phyloP scores from a whole-genome alignment of 306 rosid species.

The Rosa chinensis region DNA sequence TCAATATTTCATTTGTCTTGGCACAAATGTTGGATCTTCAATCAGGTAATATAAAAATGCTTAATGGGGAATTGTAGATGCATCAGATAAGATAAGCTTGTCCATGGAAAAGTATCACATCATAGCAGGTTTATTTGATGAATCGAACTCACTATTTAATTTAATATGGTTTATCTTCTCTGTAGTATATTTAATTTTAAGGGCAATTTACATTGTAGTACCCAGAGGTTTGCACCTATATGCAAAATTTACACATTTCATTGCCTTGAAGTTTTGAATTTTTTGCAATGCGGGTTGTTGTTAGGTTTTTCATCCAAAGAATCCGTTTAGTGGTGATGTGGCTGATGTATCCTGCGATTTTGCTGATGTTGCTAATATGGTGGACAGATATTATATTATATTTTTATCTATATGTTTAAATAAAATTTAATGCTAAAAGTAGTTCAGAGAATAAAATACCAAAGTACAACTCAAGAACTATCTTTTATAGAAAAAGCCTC shows the following conservation, averaged over 20 bases:
- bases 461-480: background rate
- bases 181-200: background rate
- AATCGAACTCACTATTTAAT: background rate
- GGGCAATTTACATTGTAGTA: background rate
- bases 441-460: background rate
- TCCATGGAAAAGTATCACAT: background rate
- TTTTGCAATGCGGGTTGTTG: background rate
- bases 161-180: background rate
- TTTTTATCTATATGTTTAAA: too few species aligned
- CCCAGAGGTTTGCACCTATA: background rate
- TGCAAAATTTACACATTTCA: background rate
- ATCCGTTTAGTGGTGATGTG: background rate
- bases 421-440: background rate
- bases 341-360: background rate
- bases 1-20: conserved; percentile 87
- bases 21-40: conserved; percentile 85
- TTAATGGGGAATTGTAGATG: background rate
- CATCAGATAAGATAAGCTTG: background rate
- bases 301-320: background rate
- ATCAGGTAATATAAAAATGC: conserved; percentile 51
- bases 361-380: background rate
- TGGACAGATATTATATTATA: background rate
- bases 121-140: background rate
- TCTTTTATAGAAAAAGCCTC: too few species aligned
- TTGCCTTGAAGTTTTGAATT: background rate